These are phyloP conservation scores for Malassezia sp. DNA, from an alignment of 1,284 basidiomycete genomes.

Conservation along the genomic window DNA sequence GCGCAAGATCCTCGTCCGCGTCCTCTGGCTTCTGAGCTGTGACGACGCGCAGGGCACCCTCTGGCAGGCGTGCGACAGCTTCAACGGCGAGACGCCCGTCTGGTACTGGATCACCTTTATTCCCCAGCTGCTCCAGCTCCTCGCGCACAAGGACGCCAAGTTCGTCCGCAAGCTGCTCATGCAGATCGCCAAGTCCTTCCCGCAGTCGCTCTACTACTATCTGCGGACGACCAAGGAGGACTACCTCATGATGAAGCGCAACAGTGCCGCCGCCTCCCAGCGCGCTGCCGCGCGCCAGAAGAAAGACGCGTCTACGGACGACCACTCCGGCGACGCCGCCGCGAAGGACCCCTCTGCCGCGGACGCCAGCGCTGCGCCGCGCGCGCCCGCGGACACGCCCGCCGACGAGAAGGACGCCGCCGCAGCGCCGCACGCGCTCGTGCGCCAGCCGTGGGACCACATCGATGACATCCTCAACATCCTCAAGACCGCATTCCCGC, in stretches of 20 bases:
- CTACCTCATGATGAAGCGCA: constrained; percentile 50
- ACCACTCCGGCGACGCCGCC: background rate
- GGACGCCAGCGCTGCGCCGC: background rate
- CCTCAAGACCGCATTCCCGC: constrained; percentile 89
- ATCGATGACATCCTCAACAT: constrained; percentile 90
- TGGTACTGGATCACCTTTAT: constrained; percentile 99
- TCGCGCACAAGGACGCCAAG: constrained; percentile 81
- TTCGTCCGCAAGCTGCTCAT: constrained; percentile 82
- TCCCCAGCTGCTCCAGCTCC: constrained; percentile 81
- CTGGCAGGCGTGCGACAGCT: constrained; percentile 81
- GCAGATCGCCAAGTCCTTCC: constrained; percentile 81
- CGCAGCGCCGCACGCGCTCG: constrained; percentile 1
- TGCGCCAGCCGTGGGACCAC: constrained; percentile 69
- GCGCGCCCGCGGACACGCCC: background rate
- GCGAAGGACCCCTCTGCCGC: background rate
- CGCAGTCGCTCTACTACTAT: constrained; percentile 93
- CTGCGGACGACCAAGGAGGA: constrained; percentile 86
- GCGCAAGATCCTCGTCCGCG: constrained; percentile 76
- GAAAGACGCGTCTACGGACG: constrained; percentile 39
- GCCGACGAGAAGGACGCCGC: constrained; percentile 15
- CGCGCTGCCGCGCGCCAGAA: constrained; percentile 46
- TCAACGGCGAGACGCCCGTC: constrained; percentile 88
- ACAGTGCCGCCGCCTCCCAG: constrained; percentile 28
- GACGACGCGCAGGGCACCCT: constrained; percentile 70
- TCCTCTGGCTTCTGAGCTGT: constrained; percentile 90